A percentile compares a stretch with the other conserved stretches of the same genome.
Evolutionary conservation across 2,329 filamentous ascomycete species (phyloP).

Genomic region (Colletotrichum lindemuthianum): DNA sequence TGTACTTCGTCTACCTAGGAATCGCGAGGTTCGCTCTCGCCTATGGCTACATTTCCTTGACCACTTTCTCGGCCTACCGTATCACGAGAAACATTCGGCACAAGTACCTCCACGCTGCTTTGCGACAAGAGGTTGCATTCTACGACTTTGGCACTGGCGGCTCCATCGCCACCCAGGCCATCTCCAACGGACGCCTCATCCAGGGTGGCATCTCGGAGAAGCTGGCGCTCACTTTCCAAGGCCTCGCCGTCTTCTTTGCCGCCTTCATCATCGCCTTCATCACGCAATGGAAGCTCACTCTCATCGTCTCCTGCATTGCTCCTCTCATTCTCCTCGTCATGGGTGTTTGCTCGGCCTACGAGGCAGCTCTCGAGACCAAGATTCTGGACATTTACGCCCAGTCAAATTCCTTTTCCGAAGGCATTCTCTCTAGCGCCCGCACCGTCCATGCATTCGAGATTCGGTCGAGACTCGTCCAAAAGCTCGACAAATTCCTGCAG

Average conservation of each 20-base stretch:
- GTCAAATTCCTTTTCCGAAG: constrained; percentile 49
- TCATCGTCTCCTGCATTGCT: constrained; percentile 49
- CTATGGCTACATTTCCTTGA: constrained; percentile 55
- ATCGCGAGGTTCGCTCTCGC: constrained; percentile 61
- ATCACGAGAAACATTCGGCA: constrained; percentile 60
- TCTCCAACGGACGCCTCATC: constrained; percentile 56
- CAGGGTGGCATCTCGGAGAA: constrained; percentile 54
- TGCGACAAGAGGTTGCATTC: constrained; percentile 61
- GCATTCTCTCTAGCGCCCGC: constrained; percentile 49
- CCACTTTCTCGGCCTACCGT: constrained; percentile 62
- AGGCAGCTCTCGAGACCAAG: constrained; percentile 46
- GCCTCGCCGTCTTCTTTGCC: constrained; percentile 49
- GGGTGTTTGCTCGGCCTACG: constrained; percentile 39
- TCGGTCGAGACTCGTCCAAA: constrained; percentile 48
- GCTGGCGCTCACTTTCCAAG: constrained; percentile 52
- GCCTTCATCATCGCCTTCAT: constrained; percentile 52
- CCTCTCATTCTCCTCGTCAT: constrained; percentile 46
- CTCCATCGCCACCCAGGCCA: constrained; percentile 54
- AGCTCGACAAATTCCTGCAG: constrained; percentile 51
- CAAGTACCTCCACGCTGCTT: constrained; percentile 59
- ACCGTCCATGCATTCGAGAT: constrained; percentile 57
- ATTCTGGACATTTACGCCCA: constrained; percentile 48
- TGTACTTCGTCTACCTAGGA: constrained; percentile 70
- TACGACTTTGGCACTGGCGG: constrained; percentile 56
- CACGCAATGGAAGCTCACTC: constrained; percentile 55